These are phyloP conservation scores for Silene coronaria DNA, from an alignment of 179 eudicot genomes.

Conservation along the genomic window DNA sequence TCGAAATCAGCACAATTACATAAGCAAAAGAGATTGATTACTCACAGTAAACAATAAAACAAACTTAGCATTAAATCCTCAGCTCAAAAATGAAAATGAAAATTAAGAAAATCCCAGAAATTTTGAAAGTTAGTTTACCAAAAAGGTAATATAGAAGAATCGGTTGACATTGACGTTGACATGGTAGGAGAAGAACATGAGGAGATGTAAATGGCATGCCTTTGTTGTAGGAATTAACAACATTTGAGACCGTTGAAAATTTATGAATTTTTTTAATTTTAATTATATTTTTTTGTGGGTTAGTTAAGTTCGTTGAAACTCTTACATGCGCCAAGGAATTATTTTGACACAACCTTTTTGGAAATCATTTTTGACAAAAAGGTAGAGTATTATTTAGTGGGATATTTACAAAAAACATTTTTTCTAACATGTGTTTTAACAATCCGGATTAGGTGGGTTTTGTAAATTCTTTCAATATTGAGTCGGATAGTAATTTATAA, in stretches of 20 bases:
- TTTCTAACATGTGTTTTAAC: too few species aligned
- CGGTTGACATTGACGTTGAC: neutral
- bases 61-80: too few species aligned
- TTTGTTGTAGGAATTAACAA: constrained; percentile 27
- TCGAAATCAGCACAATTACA: neutral
- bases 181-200: constrained; percentile 8
- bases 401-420: too few species aligned
- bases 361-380: too few species aligned
- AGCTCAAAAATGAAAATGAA: neutral
- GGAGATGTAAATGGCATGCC: constrained; percentile 34
- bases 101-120: neutral
- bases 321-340: neutral
- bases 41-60: neutral
- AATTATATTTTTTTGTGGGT: neutral
- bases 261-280: constrained; percentile 1
- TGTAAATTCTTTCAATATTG: too few species aligned
- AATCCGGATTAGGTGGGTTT: too few species aligned
- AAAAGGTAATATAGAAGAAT: neutral
- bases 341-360: too few species aligned
- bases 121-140: neutral
- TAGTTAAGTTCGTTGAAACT: neutral
- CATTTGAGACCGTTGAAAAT: constrained; percentile 31
- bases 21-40: neutral
- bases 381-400: too few species aligned
- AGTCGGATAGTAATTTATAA: too few species aligned